Base-by-base conservation (phyloP, 2,329 filamentous ascomycete species). In the Sporothrix variecibatus region DNA sequence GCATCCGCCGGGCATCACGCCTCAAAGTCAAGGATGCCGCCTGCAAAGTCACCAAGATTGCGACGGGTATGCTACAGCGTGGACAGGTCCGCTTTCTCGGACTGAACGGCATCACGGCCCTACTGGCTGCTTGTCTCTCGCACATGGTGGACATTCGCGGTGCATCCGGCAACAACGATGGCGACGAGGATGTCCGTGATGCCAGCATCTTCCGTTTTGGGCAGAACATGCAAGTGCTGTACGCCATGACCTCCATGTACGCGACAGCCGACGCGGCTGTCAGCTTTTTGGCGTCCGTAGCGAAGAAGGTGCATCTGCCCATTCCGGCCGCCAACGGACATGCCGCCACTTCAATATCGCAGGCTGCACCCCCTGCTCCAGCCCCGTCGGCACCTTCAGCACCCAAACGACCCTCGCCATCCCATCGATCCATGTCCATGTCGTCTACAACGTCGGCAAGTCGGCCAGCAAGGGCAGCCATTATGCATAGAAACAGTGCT, bases 101-200 rank as follows among this genome's bases (percentile, higher is more conserved):
- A 15, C 46, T 69, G 4, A 75, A 68, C 67, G 62, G 71, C 2
- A 70, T 75, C 8, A 62, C 74, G 5, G 74, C 74, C 0, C 53
- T 75, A 6, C 38, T 75, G 28, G 62, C 72, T 2, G 67, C 74
- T 0, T 58, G 56, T 26, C 46, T 73, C n/a, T 51, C 62, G 23
- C 74, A 75, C 53, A 71, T 75, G 71, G 26, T 73, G 2, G 71
- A 75, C 40, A 68, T 71, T 40, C 71, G 72, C 26, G 43, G 65
- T n/a, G 62, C 62, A 9, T 40, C 62, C 7, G 62, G 62, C 34
- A 20, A 8, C 34, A 1, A n/a, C 17, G 60, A 64, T 3, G 43
- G 31, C 38, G 49, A 71, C 67, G 71, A 73, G 4, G 71, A 73
- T 4, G 67, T 73, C 4, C 74, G 74, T 17, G 69, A 72, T 38